Evolutionary conservation across 805 yeast species (phyloP).

Genomic region (Cyberlindnera mississippiensis): DNA sequence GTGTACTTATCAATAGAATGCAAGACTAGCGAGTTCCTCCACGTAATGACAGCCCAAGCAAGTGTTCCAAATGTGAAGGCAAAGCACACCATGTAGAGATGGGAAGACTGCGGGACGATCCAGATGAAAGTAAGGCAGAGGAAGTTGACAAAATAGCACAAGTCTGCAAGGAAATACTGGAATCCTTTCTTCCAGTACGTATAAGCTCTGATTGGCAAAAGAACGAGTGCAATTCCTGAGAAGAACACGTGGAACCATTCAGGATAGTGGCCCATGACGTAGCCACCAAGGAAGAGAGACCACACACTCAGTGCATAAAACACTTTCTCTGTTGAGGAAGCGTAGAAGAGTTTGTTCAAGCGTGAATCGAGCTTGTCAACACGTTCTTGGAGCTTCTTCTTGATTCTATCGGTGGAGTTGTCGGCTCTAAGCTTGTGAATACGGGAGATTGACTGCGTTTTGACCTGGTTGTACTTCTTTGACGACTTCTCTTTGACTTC

Average conservation of each 20-base stretch:
- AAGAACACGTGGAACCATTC: constrained; percentile 73
- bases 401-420: constrained; percentile 24
- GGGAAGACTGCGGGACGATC: constrained; percentile 71
- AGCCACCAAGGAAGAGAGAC: constrained; percentile 66
- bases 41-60: constrained; percentile 89
- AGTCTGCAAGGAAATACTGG: constrained; percentile 87
- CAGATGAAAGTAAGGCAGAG: constrained; percentile 70
- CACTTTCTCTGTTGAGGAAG: constrained; percentile 64
- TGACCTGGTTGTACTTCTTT: constrained; percentile 25
- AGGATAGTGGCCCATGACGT: constrained; percentile 74
- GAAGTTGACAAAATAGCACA: constrained; percentile 86
- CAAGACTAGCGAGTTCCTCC: constrained; percentile 91
- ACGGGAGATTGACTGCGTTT: constrained; percentile 20
- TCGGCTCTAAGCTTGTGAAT: constrained; percentile 22
- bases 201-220: constrained; percentile 83
- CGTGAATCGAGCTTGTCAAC: constrained; percentile 37
- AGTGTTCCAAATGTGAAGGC: constrained; percentile 86
- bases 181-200: constrained; percentile 74
- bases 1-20: constrained; percentile 93
- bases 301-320: constrained; percentile 75
- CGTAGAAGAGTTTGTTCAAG: constrained; percentile 34
- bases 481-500: constrained; percentile 6
- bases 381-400: constrained; percentile 24
- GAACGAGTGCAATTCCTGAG: constrained; percentile 50
- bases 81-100: constrained; percentile 77